Percentiles rank a stretch among this genome's conserved stretches.
Conservation (phyloP, 352 stramenopile species). For the Globisporangium cylindrosporum region DNA sequence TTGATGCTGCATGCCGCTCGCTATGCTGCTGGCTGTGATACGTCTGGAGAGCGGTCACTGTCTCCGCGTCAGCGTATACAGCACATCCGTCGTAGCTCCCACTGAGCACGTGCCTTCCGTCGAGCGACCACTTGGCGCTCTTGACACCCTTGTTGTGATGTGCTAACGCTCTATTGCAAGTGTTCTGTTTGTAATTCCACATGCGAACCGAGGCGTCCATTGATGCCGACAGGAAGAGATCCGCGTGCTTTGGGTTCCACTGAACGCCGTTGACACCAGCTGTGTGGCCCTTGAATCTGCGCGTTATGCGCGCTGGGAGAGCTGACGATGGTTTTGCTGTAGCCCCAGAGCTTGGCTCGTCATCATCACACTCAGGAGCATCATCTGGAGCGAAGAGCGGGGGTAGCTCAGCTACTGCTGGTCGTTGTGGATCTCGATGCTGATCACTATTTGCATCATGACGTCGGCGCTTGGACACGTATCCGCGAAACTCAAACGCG, state of each 20-base stretch:
- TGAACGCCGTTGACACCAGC: constrained; percentile 32
- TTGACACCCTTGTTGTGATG: constrained; percentile 44
- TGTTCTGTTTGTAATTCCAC: constrained; percentile 27
- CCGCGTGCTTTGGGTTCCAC: constrained; percentile 35
- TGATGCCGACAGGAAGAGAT: constrained; percentile 53
- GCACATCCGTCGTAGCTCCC: constrained; percentile 41
- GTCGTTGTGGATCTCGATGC: not conserved
- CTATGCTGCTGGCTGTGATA: not conserved
- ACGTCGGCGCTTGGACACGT: constrained; percentile 27
- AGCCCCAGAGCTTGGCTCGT: not conserved
- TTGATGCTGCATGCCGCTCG: not conserved
- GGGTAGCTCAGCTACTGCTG: not conserved
- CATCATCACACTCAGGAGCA: not conserved
- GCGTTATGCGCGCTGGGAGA: not conserved
- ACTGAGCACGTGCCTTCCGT: constrained; percentile 38
- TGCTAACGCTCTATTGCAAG: constrained; percentile 17
- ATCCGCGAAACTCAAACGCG: constrained; percentile 31
- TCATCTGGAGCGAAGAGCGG: constrained; percentile 3
- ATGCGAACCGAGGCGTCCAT: constrained; percentile 55
- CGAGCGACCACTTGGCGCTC: constrained; percentile 53
- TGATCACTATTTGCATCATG: not conserved
- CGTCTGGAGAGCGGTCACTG: constrained; percentile 15
- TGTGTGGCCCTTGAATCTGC: constrained; percentile 27
- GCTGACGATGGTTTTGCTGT: not conserved
- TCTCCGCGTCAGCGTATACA: constrained; percentile 34